These are phyloP conservation scores for Leishmania gerbilli DNA, from an alignment of 208 protist species.

Conservation along the genomic window DNA sequence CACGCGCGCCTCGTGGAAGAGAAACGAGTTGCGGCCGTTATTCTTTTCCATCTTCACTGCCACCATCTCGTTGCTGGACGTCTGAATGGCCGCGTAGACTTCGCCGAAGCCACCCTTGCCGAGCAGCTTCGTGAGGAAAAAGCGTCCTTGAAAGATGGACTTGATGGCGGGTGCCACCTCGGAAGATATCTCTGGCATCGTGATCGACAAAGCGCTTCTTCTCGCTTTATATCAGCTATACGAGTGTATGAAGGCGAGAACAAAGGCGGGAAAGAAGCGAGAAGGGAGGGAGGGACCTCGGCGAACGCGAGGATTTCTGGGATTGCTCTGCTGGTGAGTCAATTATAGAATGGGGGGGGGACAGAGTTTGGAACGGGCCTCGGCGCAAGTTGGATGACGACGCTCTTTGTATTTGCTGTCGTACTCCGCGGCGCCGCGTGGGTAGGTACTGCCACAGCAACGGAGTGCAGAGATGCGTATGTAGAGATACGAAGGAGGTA, in stretches of 20 bases:
- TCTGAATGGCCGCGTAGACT: conserved; percentile 91
- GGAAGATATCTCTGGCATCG: conserved; percentile 31
- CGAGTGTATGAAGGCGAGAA: conserved; percentile 1
- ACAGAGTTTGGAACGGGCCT: background rate
- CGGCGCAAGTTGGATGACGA: background rate
- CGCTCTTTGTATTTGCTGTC: background rate
- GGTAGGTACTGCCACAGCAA: background rate
- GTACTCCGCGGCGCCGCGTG: background rate
- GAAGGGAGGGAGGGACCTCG: background rate
- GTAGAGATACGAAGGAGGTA: background rate
- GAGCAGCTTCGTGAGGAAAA: conserved; percentile 77
- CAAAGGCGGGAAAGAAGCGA: background rate
- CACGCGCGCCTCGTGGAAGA: conserved; percentile 97
- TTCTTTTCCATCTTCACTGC: conserved; percentile 83
- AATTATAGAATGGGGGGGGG: background rate
- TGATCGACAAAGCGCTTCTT: background rate
- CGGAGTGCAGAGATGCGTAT: background rate
- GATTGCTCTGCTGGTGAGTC: background rate
- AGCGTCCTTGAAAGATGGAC: conserved; percentile 74
- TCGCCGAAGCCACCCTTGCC: conserved; percentile 98
- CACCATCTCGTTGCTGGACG: conserved; percentile 61
- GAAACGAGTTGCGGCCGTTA: conserved; percentile 93
- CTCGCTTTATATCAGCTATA: background rate
- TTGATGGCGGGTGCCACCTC: conserved; percentile 22
- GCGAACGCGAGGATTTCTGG: background rate